These are phyloP conservation scores for Suillus spraguei DNA, from an alignment of 768 basidiomycete genomes.

Conservation along the genomic window DNA sequence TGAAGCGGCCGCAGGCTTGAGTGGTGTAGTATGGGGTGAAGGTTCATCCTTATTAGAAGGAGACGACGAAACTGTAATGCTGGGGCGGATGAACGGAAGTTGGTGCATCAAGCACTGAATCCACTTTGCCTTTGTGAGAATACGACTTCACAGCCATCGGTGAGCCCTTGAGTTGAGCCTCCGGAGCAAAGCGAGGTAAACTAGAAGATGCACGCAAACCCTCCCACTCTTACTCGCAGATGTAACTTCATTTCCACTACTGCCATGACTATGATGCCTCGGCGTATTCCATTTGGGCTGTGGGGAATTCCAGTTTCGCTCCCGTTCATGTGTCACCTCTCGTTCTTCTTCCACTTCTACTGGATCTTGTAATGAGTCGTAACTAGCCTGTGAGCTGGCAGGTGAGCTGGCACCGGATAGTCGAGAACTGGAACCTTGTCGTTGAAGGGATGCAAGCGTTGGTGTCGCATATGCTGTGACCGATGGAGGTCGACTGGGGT, in stretches of 20 bases:
- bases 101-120: background rate
- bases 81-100: background rate
- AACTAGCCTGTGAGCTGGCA: conserved; percentile 34
- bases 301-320: conserved; percentile 75
- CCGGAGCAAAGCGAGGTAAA: conserved; percentile 15
- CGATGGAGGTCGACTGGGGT: conserved; percentile 44
- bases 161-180: conserved; percentile 6
- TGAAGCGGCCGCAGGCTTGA: conserved; percentile 27
- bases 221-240: conserved; percentile 17
- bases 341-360: conserved; percentile 28
- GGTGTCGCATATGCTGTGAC: conserved; percentile 38
- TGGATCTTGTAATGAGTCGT: conserved; percentile 35
- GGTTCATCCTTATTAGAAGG: background rate
- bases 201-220: conserved; percentile 25
- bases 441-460: conserved; percentile 32
- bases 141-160: background rate
- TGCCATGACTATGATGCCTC: conserved; percentile 18
- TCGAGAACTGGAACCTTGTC: conserved; percentile 33
- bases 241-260: conserved; percentile 10
- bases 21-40: conserved; percentile 12
- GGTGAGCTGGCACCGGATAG: conserved; percentile 43
- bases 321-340: conserved; percentile 52
- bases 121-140: background rate
- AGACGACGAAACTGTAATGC: background rate
- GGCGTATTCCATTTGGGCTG: conserved; percentile 53